A percentile compares a stretch with the other conserved stretches of the same genome.
These are phyloP conservation scores for Ophiostoma pallidulum DNA, from an alignment of 2,329 filamentous ascomycete species.

Conservation along the genomic window DNA sequence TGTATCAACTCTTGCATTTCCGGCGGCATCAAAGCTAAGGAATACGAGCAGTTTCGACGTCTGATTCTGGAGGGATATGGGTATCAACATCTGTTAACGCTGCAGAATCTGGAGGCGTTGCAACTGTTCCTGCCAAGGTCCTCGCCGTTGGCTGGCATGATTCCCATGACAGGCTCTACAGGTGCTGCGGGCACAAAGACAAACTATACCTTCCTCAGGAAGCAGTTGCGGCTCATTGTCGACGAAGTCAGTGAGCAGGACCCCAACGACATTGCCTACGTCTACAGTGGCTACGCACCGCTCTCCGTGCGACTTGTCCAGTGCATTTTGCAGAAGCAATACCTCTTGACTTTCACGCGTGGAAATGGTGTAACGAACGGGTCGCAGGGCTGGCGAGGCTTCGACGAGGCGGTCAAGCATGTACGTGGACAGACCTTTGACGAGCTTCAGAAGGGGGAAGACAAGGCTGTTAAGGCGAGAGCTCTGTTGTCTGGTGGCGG, in stretches of 20 bases:
- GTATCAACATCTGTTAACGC: slow-evolving; percentile 85
- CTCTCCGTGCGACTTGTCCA: slow-evolving; percentile 86
- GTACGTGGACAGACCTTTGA: slow-evolving; percentile 85
- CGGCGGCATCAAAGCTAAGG: slow-evolving; percentile 78
- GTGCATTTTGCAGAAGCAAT: slow-evolving; percentile 83
- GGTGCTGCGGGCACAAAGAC: slow-evolving; percentile 57
- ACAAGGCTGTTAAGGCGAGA: slow-evolving; percentile 81
- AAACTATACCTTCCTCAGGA: slow-evolving; percentile 83
- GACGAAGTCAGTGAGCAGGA: slow-evolving; percentile 95
- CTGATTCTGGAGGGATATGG: slow-evolving; percentile 88
- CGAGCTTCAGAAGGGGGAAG: slow-evolving; percentile 82
- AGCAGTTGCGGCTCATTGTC: slow-evolving; percentile 77
- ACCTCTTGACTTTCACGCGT: slow-evolving; percentile 62
- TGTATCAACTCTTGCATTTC: slow-evolving; percentile 88
- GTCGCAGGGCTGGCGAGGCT: slow-evolving; percentile 80
- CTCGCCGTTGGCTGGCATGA: slow-evolving; percentile 70
- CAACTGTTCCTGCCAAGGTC: slow-evolving; percentile 72
- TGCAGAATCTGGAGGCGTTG: slow-evolving; percentile 80
- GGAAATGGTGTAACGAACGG: slow-evolving; percentile 41
- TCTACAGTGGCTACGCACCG: slow-evolving; percentile 94
- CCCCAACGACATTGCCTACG: slow-evolving; percentile 92
- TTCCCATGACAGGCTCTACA: slow-evolving; percentile 58
- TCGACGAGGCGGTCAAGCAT: slow-evolving; percentile 85
- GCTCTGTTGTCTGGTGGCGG: slow-evolving; percentile 68
- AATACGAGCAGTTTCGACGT: slow-evolving; percentile 81